These are phyloP conservation scores for Kazachstania martiniae DNA, from an alignment of 805 yeast genomes.

Conservation along the genomic window DNA sequence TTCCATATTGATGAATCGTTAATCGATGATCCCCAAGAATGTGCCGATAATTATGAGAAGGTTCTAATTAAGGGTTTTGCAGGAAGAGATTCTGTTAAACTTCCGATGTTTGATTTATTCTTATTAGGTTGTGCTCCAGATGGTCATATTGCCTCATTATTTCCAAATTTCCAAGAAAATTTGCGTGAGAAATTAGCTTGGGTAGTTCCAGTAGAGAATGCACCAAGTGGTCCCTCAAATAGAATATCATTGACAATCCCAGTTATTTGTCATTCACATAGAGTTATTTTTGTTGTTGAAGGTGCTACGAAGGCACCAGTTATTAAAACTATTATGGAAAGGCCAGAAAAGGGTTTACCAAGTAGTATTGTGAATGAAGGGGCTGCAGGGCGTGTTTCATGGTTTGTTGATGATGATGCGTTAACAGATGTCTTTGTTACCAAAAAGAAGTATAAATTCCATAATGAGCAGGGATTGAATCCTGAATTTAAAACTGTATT, in stretches of 20 bases:
- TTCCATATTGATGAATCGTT: conserved; percentile 74
- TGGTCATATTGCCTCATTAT: conserved; percentile 94
- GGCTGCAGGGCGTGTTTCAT: conserved; percentile 91
- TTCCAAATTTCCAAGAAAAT: conserved; percentile 78
- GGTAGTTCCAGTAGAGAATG: conserved; percentile 87
- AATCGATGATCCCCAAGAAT: conserved; percentile 74
- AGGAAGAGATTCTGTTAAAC: conserved; percentile 87
- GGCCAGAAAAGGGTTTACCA: conserved; percentile 95
- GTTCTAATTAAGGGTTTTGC: conserved; percentile 82
- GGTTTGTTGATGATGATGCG: conserved; percentile 97
- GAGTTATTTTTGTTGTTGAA: conserved; percentile 91
- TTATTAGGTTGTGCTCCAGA: conserved; percentile 97
- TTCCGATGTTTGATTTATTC: conserved; percentile 88
- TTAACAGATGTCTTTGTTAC: conserved; percentile 56
- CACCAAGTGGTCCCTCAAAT: conserved; percentile 78
- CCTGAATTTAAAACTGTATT: conserved; percentile 5
- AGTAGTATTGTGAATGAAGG: conserved; percentile 88
- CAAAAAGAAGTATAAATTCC: conserved; percentile 23
- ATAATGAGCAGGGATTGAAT: too few relatives aligned
- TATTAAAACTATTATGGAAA: conserved; percentile 82
- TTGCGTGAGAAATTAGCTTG: conserved; percentile 86
- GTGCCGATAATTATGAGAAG: conserved; percentile 90
- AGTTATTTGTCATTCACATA: conserved; percentile 84
- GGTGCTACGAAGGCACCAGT: conserved; percentile 94
- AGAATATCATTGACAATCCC: conserved; percentile 90